Percentiles rank a stretch among this genome's conserved stretches.
Conservation (phyloP, 495 filamentous ascomycete genomes). For the Lichina pygmaea region DNA sequence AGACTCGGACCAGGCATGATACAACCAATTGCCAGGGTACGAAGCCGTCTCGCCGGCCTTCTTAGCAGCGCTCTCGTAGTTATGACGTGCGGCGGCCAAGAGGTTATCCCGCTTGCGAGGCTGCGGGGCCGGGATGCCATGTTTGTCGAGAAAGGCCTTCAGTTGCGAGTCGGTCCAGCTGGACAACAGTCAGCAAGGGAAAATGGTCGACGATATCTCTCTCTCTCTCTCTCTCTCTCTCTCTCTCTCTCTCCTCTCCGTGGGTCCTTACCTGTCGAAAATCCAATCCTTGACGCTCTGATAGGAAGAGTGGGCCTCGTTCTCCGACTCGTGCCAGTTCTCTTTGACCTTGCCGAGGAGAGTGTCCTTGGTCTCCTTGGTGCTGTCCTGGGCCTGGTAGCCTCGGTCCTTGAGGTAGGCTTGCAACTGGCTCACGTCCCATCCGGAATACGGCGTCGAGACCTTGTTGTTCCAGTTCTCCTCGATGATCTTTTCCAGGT, state of each 20-base stretch:
- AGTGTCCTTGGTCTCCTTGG: constrained; percentile 33
- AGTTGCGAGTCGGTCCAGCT: constrained; percentile 69
- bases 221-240: neutral
- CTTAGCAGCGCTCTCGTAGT: constrained; percentile 56
- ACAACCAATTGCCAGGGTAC: constrained; percentile 95
- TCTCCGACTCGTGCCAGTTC: constrained; percentile 50
- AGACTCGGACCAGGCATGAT: constrained; percentile 60
- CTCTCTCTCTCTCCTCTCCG: neutral
- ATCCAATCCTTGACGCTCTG: constrained; percentile 66
- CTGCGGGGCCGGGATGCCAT: constrained; percentile 63
- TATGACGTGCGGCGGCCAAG: constrained; percentile 48
- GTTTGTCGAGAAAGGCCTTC: constrained; percentile 74
- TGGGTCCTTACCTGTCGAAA: constrained; percentile 50
- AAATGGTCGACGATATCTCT: neutral
- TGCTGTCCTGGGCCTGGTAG: constrained; percentile 31
- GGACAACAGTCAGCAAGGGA: constrained; percentile 3
- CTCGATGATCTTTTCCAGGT: constrained; percentile 63
- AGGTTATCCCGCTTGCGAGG: constrained; percentile 67
- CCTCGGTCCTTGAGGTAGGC: constrained; percentile 41
- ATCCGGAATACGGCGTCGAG: constrained; percentile 37
- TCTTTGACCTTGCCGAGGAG: constrained; percentile 40
- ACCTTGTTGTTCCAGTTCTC: constrained; percentile 60
- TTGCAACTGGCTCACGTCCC: constrained; percentile 37
- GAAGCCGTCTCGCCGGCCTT: constrained; percentile 54
- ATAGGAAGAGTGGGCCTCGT: constrained; percentile 41